Evolutionary conservation across 2,329 filamentous ascomycete genomes (phyloP).

Genomic region (Aspergillus carbonarius): DNA sequence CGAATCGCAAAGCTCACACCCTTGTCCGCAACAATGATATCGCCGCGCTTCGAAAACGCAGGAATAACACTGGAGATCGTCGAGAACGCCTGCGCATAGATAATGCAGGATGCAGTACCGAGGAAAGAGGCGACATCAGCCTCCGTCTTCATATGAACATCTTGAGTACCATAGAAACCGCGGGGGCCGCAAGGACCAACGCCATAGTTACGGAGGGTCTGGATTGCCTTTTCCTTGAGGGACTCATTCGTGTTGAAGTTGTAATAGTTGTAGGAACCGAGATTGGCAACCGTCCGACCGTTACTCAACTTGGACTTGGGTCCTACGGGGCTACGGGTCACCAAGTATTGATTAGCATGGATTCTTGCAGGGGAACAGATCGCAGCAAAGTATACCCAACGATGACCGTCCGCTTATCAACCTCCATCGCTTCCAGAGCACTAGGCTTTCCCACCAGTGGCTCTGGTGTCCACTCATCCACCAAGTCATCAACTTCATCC

Average conservation of each 20-base stretch:
- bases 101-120: constrained; percentile 83
- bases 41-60: constrained; percentile 92
- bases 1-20: constrained; percentile 92
- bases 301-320: constrained; percentile 86
- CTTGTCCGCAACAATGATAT: constrained; percentile 93
- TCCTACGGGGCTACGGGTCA: constrained; percentile 67
- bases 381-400: constrained; percentile 64
- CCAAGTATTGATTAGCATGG: constrained; percentile 8
- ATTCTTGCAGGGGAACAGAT: not conserved
- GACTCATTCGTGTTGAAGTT: constrained; percentile 92
- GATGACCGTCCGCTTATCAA: constrained; percentile 82
- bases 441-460: constrained; percentile 77
- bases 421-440: constrained; percentile 73
- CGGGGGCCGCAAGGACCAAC: constrained; percentile 96
- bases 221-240: constrained; percentile 92
- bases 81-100: constrained; percentile 94
- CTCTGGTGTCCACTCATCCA: constrained; percentile 95
- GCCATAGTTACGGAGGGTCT: constrained; percentile 89
- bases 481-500: constrained; percentile 95
- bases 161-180: constrained; percentile 97
- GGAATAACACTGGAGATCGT: constrained; percentile 97
- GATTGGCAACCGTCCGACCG: constrained; percentile 87
- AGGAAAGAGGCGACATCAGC: constrained; percentile 88
- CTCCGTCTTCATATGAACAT: constrained; percentile 97
- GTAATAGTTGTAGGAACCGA: constrained; percentile 96